Percentiles rank a stretch among this genome's conserved stretches.
Conservation (phyloP, 2,329 filamentous ascomycete genomes). For the Aspergillus clavatus region DNA sequence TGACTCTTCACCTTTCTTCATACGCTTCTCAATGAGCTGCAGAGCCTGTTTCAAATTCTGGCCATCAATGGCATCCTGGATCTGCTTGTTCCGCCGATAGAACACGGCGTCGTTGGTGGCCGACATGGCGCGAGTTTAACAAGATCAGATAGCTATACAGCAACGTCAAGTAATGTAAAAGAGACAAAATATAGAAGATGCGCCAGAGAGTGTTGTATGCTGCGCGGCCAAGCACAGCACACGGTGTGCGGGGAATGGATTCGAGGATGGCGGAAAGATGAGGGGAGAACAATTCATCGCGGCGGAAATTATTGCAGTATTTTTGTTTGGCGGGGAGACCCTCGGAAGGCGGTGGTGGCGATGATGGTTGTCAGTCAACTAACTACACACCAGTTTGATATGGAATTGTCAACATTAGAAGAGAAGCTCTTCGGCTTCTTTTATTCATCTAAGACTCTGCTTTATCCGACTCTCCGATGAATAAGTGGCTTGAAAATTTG, state of each 20-base stretch:
- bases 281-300: background rate
- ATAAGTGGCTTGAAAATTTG: no score
- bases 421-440: no score
- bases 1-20: constrained; percentile 51
- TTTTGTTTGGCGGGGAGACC: background rate
- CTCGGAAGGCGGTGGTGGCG: background rate
- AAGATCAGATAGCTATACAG: background rate
- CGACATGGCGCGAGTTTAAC: constrained; percentile 17
- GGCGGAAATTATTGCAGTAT: background rate
- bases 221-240: constrained; percentile 24
- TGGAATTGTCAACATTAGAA: background rate
- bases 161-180: background rate
- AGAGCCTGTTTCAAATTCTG: constrained; percentile 48
- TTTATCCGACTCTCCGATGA: no score
- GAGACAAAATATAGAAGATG: background rate
- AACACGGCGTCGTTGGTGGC: constrained; percentile 36
- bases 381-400: background rate
- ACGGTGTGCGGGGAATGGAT: constrained; percentile 15
- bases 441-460: no score
- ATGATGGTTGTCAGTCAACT: background rate
- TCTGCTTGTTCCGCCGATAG: constrained; percentile 45
- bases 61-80: constrained; percentile 46
- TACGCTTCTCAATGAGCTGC: constrained; percentile 48
- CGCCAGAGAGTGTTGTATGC: constrained; percentile 13
- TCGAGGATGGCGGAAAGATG: constrained; percentile 12